These are phyloP conservation scores for Acer campestre DNA, from an alignment of 345 rosid species.

Conservation along the genomic window DNA sequence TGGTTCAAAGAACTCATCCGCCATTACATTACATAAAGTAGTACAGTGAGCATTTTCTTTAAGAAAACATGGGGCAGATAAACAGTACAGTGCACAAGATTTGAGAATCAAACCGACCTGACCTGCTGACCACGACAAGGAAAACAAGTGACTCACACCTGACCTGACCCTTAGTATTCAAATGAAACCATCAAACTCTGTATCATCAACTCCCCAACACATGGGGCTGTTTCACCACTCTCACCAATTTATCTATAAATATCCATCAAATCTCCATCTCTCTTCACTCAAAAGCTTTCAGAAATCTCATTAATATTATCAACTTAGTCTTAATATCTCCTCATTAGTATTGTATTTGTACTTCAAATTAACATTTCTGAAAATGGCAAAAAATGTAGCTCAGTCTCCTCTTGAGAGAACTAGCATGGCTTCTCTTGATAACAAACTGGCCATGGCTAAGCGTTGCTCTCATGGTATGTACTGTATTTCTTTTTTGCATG, in stretches of 20 bases:
- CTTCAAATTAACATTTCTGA: not conserved
- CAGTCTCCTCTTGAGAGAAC: slow-evolving; percentile 47
- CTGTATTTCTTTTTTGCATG: not conserved
- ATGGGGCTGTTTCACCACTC: slow-evolving; percentile 4
- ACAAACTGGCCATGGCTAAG: slow-evolving; percentile 64
- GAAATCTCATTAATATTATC: not conserved
- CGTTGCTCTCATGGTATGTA: slow-evolving; percentile 54
- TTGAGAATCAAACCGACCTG: slow-evolving; percentile 18
- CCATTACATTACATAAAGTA: not conserved
- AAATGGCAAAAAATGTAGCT: slow-evolving; percentile 52
- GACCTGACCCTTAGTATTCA: slow-evolving; percentile 24
- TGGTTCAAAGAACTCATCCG: no score
- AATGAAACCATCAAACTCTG: slow-evolving; percentile 39
- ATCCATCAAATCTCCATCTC: slow-evolving; percentile 6
- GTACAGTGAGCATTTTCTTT: not conserved
- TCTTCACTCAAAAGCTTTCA: slow-evolving; percentile 16
- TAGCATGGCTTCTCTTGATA: slow-evolving; percentile 54
- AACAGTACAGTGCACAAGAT: not conserved
- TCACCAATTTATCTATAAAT: slow-evolving; percentile 25
- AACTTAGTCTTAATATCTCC: not conserved
- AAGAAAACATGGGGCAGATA: not conserved
- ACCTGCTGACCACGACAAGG: slow-evolving; percentile 17
- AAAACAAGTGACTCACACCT: not conserved
- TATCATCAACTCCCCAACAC: not conserved
- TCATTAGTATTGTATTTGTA: not conserved